Base-by-base conservation (phyloP, 1,139 yeast genomes). In the Hanseniaspora uvarum region DNA sequence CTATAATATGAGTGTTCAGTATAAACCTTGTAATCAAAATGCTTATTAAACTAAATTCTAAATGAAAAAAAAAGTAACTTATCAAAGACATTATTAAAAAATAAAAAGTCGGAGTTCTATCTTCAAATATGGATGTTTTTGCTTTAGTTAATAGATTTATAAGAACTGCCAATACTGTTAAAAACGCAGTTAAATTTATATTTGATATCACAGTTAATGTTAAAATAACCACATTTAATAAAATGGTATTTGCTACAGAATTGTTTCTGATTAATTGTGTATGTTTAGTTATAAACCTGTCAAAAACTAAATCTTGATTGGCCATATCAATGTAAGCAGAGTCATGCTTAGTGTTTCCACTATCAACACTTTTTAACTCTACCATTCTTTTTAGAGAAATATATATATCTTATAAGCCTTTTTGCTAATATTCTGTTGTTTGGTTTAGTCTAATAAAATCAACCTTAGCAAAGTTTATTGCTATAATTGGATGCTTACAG, bases 301-400 rank as follows among this genome's bases (percentile, higher is more conserved):
- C 46, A 11, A 40, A 2, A 6, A 31, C 6, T 4, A 16, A 23
- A 14, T 19, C 43, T 24, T 39, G 43, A 18, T 39, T 24, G 19
- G 23, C 31, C 43, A 24, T 39, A n/a, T 39, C 43, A 39, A 39
- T 24, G 43, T 39, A 39, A 23, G 43, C 43, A 14, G 43, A 24
- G 26, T 39, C 43, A n/a, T 39, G 26, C 16, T 39, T 39, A 18
- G 18, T 39, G 30, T 16, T 39, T 18, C 12, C 12, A n/a, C 30
- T 24, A 19, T 39, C 30, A 39, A 24, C 30, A n/a, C 43, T 11
- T 30, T 28, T 24, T 6, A 30, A 30, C 23, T 38, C 38, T 31
- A 23, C 31, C n/a, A n/a, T 37, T 16, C 38, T 28, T 5, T 37
- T 23, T 70, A 72, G 56, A 80, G 84, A 56, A 85, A 78, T 12